These are phyloP conservation scores for Thelonectria blattea DNA, from an alignment of 2,329 filamentous ascomycete species.

Conservation along the genomic window DNA sequence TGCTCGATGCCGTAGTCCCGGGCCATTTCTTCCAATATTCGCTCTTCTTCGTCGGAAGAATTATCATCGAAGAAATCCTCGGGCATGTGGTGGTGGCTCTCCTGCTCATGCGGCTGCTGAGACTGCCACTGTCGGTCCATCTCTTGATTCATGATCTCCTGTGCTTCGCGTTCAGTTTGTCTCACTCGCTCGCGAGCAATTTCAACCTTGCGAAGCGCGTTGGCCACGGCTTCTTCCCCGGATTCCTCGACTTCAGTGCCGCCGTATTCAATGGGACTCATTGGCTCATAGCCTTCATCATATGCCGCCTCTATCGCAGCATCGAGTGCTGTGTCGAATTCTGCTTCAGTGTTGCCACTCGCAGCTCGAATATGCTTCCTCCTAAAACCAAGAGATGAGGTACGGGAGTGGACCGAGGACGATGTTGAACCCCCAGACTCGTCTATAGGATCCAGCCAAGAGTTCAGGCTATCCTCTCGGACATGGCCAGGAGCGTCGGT, in stretches of 20 bases:
- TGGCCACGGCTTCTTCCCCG: slow-evolving; percentile 55
- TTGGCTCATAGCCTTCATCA: slow-evolving; percentile 85
- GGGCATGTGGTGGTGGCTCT: slow-evolving; percentile 32
- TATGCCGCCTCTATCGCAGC: slow-evolving; percentile 96
- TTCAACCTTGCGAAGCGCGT: slow-evolving; percentile 71
- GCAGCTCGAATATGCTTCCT: slow-evolving; percentile 72
- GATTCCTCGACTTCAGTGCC: slow-evolving; percentile 46
- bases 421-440: slow-evolving; percentile 83
- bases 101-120: slow-evolving; percentile 38
- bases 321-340: slow-evolving; percentile 93
- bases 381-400: slow-evolving; percentile 71
- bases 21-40: slow-evolving; percentile 86
- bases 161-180: slow-evolving; percentile 73
- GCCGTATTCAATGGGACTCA: slow-evolving; percentile 54
- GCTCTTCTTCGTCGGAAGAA: slow-evolving; percentile 75
- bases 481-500: slow-evolving; percentile 47
- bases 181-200: slow-evolving; percentile 77
- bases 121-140: slow-evolving; percentile 55
- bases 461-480: slow-evolving; percentile 74
- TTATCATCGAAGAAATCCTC: slow-evolving; percentile 69
- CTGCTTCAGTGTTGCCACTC: slow-evolving; percentile 80
- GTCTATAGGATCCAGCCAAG: slow-evolving; percentile 93
- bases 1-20: slow-evolving; percentile 82
- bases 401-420: slow-evolving; percentile 81
- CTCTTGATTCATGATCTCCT: slow-evolving; percentile 34